phyloP scores from a whole-genome alignment of 2,329 filamentous ascomycete genomes.

The Hymenoscyphus salicellus region DNA sequence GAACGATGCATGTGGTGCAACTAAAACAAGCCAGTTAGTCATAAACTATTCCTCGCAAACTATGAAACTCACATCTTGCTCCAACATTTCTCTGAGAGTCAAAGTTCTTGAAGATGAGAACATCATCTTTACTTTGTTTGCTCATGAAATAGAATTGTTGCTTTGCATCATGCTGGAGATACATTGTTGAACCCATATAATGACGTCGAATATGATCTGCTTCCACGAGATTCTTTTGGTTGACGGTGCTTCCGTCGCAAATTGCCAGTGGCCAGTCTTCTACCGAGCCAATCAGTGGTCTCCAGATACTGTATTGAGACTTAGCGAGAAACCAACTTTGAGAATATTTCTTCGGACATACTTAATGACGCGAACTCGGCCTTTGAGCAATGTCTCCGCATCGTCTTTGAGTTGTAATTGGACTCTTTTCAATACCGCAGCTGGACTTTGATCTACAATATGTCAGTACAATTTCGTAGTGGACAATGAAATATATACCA shows the following conservation, averaged over 20 bases:
- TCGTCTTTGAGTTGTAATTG: not conserved
- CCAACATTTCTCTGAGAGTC: constrained; percentile 8
- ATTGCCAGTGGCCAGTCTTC: constrained; percentile 14
- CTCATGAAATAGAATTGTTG: constrained; percentile 15
- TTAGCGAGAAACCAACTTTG: not conserved
- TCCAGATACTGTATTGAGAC: not conserved
- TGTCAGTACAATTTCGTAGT: not conserved
- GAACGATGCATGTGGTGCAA: not conserved
- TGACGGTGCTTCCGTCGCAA: constrained; percentile 16
- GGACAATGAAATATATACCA: not conserved
- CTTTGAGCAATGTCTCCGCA: not conserved
- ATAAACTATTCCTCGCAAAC: not conserved
- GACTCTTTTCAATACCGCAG: not conserved
- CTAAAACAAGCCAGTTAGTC: not conserved
- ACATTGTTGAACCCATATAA: constrained; percentile 17
- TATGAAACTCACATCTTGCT: constrained; percentile 5
- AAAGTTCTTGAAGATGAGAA: constrained; percentile 17
- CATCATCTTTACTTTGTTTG: constrained; percentile 10
- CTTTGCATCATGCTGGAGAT: constrained; percentile 3
- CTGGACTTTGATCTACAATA: not conserved
- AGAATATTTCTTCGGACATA: not conserved
- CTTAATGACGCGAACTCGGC: not conserved
- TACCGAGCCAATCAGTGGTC: not conserved
- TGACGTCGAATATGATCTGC: constrained; percentile 14
- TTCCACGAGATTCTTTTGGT: constrained; percentile 9